Evolutionary conservation across 1,139 yeast species (phyloP), one percentile per base, ranked within the genome.

Genomic region (Saccharomyces hybrid): DNA sequence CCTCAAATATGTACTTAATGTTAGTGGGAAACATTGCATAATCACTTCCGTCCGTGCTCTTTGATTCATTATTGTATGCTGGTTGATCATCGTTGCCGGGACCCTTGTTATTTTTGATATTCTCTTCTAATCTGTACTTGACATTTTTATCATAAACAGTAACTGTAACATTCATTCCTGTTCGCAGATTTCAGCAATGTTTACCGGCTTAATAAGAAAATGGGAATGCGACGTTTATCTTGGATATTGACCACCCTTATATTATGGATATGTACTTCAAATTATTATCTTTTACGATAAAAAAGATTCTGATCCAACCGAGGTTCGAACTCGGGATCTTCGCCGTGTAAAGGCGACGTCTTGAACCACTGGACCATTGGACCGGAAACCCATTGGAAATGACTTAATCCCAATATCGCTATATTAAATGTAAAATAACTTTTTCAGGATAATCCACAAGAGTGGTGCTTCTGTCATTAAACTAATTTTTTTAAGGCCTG

Each of bases 331-430:
- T 65, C 71, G 69, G 70, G 71, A 67, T 64, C 71, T 67, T 67
- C 71, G 68, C 71, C 71, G 71, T 67, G 71, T 67, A 67, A 67
- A 67, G 71, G 71, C 68, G 71, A 67, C 71, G 71, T 67, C 71
- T 65, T 67, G 61, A 65, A 67, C 71, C 71, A 67, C 71, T 64
- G 70, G 69, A 67, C 66, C 69, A 32, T 32, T 32, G 38, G 38
- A 32, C 38, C 38, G 5, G 16, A n/a, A 14, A 32, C 16, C 38
- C 16, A n/a, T 32, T 32, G 38, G 25, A 23, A 23, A 23, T 23
- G 25, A 23, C 25, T 23, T 23, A 23, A 23, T 23, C 25, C 25
- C 25, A 23, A 23, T 23, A 23, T 23, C 25, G 25, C 25, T 23
- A 23, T 23, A 23, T 23, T 23, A 23, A 23, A 23, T 23, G 25